These are phyloP conservation scores for Debaryomycetaceae sp. DNA, from an alignment of 1,139 yeast species.

Conservation along the genomic window DNA sequence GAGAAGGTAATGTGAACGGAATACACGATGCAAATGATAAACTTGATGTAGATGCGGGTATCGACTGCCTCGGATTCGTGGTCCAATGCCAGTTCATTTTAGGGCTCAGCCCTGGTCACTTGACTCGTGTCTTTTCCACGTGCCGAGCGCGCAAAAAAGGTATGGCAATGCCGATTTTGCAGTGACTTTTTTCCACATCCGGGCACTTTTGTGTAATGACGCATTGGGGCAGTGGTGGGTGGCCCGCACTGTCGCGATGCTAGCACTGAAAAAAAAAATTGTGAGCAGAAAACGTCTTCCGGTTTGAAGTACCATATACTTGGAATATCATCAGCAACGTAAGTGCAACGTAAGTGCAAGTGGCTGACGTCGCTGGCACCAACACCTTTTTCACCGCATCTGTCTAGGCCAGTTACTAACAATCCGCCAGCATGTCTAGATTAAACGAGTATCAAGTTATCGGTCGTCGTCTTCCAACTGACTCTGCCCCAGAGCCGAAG, in stretches of 20 bases:
- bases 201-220: no score
- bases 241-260: no score
- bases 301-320: conserved; percentile 7
- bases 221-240: no score
- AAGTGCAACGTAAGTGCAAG: conserved; percentile 4
- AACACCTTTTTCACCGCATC: conserved; percentile 1
- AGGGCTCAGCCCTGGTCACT: no score
- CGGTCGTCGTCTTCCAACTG: conserved; percentile 99
- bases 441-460: conserved; percentile 99
- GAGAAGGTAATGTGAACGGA: conserved; percentile 17
- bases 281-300: conserved; percentile 5
- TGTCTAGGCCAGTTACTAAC: conserved; percentile 15
- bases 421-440: conserved; percentile 58
- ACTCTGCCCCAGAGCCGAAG: conserved; percentile 98
- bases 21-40: no score
- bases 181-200: no score
- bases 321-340: conserved; percentile 9
- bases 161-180: no score
- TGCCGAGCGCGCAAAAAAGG: no score
- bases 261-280: conserved; percentile 5
- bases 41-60: no score
- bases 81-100: no score
- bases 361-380: neutral
- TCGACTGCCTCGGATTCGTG: no score
- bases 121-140: no score